Evolutionary conservation across 2,329 filamentous ascomycete species (phyloP).

Genomic region (Xylariaceae sp.): DNA sequence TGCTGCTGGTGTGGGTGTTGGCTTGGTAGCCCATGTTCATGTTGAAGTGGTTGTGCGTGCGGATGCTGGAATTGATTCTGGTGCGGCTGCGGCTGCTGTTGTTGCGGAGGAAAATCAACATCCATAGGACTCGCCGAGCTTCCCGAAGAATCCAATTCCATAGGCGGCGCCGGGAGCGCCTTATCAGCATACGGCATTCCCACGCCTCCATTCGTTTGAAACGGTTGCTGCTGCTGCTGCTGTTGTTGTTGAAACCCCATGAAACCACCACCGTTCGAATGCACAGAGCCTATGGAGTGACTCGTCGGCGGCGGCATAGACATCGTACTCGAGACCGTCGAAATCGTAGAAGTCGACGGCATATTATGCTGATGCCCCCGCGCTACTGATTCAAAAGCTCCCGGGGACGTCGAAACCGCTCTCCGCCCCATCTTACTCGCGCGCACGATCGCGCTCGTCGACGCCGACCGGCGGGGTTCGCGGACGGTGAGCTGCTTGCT

Average conservation of each 20-base stretch:
- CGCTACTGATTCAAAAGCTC: not conserved
- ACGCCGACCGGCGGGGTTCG: not conserved
- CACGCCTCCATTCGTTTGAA: constrained; percentile 11
- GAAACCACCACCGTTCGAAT: too few species aligned
- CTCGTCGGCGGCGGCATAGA: not conserved
- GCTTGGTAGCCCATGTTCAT: not conserved
- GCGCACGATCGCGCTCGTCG: not conserved
- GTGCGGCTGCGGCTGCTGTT: not conserved
- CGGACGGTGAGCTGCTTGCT: not conserved
- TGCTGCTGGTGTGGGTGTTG: not conserved
- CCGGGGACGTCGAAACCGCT: not conserved
- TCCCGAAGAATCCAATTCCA: constrained; percentile 27
- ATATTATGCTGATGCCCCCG: not conserved
- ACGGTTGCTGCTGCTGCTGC: constrained; percentile 8
- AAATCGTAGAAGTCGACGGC: not conserved
- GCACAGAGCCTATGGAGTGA: too few species aligned
- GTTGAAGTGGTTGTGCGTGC: not conserved
- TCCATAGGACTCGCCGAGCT: constrained; percentile 23
- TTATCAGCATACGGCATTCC: constrained; percentile 23
- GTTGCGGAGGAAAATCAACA: constrained; percentile 9
- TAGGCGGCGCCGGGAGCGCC: constrained; percentile 25
- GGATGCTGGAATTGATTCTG: not conserved
- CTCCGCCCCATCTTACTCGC: not conserved
- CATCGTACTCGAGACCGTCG: not conserved
- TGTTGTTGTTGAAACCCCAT: constrained; percentile 2